Evolutionary conservation across 768 basidiomycete species (phyloP).

Genomic region (Boletus coccyginus): DNA sequence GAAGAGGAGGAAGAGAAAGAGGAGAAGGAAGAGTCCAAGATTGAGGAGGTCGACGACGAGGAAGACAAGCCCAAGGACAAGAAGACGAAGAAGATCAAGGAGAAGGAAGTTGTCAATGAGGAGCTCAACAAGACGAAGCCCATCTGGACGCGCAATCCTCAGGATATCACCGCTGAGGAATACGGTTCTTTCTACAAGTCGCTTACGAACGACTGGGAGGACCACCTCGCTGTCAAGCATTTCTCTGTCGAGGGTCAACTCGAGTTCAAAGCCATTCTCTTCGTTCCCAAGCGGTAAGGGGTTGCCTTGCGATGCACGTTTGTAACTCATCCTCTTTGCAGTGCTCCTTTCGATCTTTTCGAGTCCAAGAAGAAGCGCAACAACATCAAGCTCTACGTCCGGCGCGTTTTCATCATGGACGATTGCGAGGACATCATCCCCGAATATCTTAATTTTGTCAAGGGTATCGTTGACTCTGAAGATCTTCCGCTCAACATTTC

Average conservation of each 20-base stretch:
- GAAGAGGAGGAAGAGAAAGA: conserved; percentile 73
- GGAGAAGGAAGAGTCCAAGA: conserved; percentile 73
- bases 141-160: conserved; percentile 98
- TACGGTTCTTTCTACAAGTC: conserved; percentile 99
- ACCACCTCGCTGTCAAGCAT: conserved; percentile 99
- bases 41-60: conserved; percentile 81
- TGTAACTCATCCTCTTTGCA: conserved; percentile 27
- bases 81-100: conserved; percentile 94
- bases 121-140: conserved; percentile 99
- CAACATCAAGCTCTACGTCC: conserved; percentile 99
- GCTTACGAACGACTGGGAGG: conserved; percentile 99
- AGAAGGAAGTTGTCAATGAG: conserved; percentile 82
- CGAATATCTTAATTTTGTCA: conserved; percentile 99
- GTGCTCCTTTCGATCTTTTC: conserved; percentile 98
- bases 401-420: conserved; percentile 99
- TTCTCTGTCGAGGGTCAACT: conserved; percentile 99
- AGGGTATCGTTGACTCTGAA: conserved; percentile 99
- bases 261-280: conserved; percentile 99
- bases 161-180: conserved; percentile 90
- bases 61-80: conserved; percentile 84
- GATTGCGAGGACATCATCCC: conserved; percentile 99
- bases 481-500: conserved; percentile 99
- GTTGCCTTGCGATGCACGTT: background rate
- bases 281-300: conserved; percentile 88
- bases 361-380: conserved; percentile 99